Evolutionary conservation across 768 basidiomycete species (phyloP).

Genomic region (Austroboletus festivus): DNA sequence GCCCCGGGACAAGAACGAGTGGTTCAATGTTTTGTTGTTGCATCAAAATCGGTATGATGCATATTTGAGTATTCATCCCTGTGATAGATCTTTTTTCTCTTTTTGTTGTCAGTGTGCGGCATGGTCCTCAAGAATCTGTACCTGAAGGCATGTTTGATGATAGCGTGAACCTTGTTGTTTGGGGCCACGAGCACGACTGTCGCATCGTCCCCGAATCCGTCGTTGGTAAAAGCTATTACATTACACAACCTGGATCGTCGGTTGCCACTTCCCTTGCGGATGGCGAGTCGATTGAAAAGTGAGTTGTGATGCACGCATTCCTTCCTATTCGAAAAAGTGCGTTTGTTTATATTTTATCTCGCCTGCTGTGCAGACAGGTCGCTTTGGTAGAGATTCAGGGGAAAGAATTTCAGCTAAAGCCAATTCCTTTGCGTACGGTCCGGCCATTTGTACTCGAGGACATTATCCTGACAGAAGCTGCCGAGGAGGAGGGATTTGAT

Average conservation of each 20-base stretch:
- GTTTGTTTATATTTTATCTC: no score
- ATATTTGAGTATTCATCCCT: neutral
- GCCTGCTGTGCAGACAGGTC: constrained; percentile 63
- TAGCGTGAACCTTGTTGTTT: constrained; percentile 86
- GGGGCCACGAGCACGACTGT: constrained; percentile 99
- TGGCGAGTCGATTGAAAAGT: constrained; percentile 93
- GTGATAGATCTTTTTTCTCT: constrained; percentile 12
- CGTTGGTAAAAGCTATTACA: constrained; percentile 86
- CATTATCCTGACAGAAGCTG: constrained; percentile 67
- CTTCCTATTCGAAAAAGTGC: neutral
- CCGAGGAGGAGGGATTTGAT: constrained; percentile 75
- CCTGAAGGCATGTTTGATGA: constrained; percentile 98
- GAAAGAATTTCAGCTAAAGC: constrained; percentile 81
- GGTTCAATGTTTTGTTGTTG: constrained; percentile 92
- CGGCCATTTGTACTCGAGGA: constrained; percentile 93
- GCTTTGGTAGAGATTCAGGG: constrained; percentile 85
- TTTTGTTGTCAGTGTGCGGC: constrained; percentile 66
- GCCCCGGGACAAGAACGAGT: constrained; percentile 85
- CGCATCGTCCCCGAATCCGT: constrained; percentile 88
- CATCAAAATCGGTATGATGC: constrained; percentile 87
- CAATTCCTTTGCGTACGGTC: constrained; percentile 86
- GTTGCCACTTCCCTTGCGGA: constrained; percentile 93
- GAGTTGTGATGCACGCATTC: constrained; percentile 4
- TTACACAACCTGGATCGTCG: constrained; percentile 92
- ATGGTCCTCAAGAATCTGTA: constrained; percentile 91